Base-by-base conservation (phyloP, 257 asterid genomes). In the Linaria vulgaris region DNA sequence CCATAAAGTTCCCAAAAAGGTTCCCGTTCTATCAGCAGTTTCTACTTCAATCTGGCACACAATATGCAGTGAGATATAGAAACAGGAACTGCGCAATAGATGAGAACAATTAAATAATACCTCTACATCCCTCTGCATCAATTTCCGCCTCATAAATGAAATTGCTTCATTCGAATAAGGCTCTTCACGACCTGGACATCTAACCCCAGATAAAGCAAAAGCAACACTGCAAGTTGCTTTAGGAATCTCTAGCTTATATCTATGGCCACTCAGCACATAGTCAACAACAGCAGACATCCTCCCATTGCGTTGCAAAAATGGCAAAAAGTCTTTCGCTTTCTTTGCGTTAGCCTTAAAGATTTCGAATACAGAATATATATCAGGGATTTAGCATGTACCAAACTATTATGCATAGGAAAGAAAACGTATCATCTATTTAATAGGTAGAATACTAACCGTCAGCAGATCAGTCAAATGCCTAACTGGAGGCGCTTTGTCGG, bases 111-210 rank as follows among this genome's bases (percentile, higher is more conserved):
- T 37, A 63, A 46, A 14, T 21, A 58, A 6, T 81, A 89, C 99
- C 94, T 94, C 99, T 1, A 90, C 95, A 79, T 94, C 99, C 86
- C 96, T 94, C 86, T 94, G 99, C 99, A 94, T 90, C 73, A 94
- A 90, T 77, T 83, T 90, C 71, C 96, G 76, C 82, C 99, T 84
- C 99, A 94, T 90, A 51, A 94, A 78, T 17, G 99, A 95, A 79
- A 94, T 90, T 63, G 99, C 99, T 66, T 87, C 99, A 3, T 94
- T 94, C 50, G 99, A 90, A 65, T 74, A 87, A 17, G 92, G 95
- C 73, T 94, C 97, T 17, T 72, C 88, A 39, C 99, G 97, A 49
- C 95, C 99, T 5, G 99, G 97, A 54, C 99, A 94, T 75, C 99
- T 81, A 54, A 94, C 99, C 49, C 99, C 99, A 56, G 99, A 94